Evolutionary conservation across 176 grass and related monocot genomes (phyloP).

Genomic region (Pontederia crassipes): DNA sequence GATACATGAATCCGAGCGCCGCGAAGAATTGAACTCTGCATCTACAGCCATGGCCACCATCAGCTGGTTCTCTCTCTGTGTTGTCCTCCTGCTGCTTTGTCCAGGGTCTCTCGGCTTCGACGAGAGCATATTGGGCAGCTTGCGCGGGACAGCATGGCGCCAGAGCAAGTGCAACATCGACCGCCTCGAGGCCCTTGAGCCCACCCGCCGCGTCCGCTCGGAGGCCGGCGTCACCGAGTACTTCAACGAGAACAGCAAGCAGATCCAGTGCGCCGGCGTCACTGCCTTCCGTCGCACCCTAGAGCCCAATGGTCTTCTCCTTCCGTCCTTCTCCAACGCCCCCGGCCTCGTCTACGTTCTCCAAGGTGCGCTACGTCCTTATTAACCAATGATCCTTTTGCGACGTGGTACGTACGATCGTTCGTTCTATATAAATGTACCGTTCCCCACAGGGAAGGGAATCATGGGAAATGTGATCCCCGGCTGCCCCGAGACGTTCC

Average conservation of each 20-base stretch:
- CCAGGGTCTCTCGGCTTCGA: neutral
- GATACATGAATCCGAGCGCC: too few relatives aligned
- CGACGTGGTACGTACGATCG: too few relatives aligned
- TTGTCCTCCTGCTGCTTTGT: neutral
- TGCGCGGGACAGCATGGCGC: neutral
- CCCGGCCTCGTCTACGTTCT: constrained; percentile 21
- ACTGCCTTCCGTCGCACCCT: constrained; percentile 12
- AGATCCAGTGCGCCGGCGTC: constrained; percentile 24
- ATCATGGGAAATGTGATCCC: constrained; percentile 11
- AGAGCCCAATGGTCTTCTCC: constrained; percentile 23
- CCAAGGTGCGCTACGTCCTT: constrained; percentile 2
- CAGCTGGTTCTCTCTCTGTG: neutral
- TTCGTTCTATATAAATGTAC: neutral
- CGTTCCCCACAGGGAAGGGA: constrained; percentile 20
- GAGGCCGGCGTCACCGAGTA: constrained; percentile 36
- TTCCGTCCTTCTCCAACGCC: constrained; percentile 28
- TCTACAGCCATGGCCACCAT: neutral
- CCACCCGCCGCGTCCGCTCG: constrained; percentile 7
- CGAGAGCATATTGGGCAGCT: neutral
- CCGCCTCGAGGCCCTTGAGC: neutral
- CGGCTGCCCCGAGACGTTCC: constrained; percentile 24
- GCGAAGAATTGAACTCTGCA: too few relatives aligned
- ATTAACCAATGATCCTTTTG: too few relatives aligned
- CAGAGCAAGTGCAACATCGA: constrained; percentile 6
- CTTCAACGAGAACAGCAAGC: constrained; percentile 22